These are phyloP conservation scores for Orbilia javanica DNA, from an alignment of 2,329 filamentous ascomycete genomes.

Conservation along the genomic window DNA sequence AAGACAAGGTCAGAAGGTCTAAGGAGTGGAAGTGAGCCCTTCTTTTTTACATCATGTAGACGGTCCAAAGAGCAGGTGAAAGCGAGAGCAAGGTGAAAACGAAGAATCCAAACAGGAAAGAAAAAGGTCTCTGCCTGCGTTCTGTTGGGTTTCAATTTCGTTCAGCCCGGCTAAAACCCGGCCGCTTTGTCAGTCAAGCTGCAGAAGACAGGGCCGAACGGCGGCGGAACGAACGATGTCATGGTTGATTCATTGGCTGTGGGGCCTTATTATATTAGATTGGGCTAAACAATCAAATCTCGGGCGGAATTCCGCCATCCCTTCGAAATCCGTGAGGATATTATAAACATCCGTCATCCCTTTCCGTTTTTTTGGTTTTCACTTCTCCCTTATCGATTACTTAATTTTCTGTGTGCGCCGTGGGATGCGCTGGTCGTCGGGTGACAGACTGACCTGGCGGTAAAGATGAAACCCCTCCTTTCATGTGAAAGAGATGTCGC, in stretches of 20 bases:
- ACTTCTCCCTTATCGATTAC: constrained; percentile 18
- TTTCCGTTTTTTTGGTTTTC: too few relatives aligned
- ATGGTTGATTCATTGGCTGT: constrained; percentile 47
- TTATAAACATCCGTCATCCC: constrained; percentile 33
- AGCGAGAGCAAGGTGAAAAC: constrained; percentile 36
- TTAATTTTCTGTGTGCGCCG: not conserved
- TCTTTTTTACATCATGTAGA: constrained; percentile 24
- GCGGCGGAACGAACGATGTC: constrained; percentile 28
- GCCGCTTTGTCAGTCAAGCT: constrained; percentile 4
- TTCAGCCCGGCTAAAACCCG: constrained; percentile 46
- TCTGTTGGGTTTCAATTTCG: constrained; percentile 50
- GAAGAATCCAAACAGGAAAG: constrained; percentile 8
- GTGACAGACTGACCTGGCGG: constrained; percentile 13
- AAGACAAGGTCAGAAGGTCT: not conserved
- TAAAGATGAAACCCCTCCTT: constrained; percentile 14
- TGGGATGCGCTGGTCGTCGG: not conserved
- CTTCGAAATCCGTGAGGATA: not conserved
- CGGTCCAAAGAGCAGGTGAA: constrained; percentile 37
- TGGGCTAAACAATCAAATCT: constrained; percentile 13
- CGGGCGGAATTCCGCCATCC: constrained; percentile 42
- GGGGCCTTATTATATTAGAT: constrained; percentile 8
- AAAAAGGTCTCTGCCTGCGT: constrained; percentile 1
- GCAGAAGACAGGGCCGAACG: not conserved
- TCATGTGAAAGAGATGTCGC: constrained; percentile 36
- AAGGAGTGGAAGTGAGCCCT: constrained; percentile 22